phyloP scores from a whole-genome alignment of 208 protist genomes.

The Zelonia costaricensis region DNA sequence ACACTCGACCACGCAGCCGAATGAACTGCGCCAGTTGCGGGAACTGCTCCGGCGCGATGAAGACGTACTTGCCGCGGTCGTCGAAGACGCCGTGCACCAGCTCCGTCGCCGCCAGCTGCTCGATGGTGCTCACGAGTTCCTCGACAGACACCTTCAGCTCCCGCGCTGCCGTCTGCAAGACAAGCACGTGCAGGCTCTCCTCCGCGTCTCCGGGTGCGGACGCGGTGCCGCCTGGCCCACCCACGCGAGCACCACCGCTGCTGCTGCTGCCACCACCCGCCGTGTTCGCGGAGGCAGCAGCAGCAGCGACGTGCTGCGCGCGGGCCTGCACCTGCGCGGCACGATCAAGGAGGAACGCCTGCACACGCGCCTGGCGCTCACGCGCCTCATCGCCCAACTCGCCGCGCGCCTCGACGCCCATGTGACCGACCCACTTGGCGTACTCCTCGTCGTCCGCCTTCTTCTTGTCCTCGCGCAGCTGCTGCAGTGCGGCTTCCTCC shows the following conservation, averaged over 20 bases:
- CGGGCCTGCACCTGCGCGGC: conserved; percentile 33
- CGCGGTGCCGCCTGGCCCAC: too few relatives aligned
- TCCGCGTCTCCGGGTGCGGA: background rate
- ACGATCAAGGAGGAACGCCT: conserved; percentile 30
- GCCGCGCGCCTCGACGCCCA: conserved; percentile 66
- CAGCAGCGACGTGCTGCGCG: conserved; percentile 1
- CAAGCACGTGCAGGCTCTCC: conserved; percentile 37
- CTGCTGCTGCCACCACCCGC: too few relatives aligned
- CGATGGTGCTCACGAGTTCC: conserved; percentile 53
- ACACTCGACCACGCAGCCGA: conserved; percentile 57
- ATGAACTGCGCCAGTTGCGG: conserved; percentile 61
- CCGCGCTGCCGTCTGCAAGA: conserved; percentile 65
- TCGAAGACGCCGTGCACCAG: conserved; percentile 70
- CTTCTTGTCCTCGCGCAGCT: conserved; percentile 64
- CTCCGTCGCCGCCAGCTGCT: conserved; percentile 50
- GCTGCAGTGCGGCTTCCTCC: conserved; percentile 54
- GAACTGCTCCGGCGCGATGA: conserved; percentile 59
- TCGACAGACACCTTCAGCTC: conserved; percentile 54
- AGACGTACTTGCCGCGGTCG: conserved; percentile 80
- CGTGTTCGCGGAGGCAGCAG: background rate
- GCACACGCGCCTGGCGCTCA: conserved; percentile 30
- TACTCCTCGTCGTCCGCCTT: conserved; percentile 66
- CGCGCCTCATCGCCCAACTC: conserved; percentile 62
- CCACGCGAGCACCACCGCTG: too few relatives aligned
- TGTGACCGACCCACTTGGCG: conserved; percentile 58